Base-by-base conservation (phyloP, 352 stramenopile genomes). In the Phytopythium kandeliae region DNA sequence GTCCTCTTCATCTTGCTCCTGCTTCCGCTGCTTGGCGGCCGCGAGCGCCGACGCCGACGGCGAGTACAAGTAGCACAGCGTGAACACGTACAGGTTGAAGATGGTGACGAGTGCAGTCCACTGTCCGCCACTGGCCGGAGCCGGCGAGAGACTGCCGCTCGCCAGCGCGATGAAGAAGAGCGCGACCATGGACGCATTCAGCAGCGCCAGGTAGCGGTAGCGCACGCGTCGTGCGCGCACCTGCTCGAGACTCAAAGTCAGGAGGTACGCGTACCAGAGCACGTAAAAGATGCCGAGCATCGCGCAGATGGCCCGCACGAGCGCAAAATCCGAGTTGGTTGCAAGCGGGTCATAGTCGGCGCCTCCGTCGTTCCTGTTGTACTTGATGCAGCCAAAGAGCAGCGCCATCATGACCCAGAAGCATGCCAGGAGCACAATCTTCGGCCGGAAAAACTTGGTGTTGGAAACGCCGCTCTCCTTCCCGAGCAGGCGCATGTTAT, bases 41-140 rank as follows among this genome's bases (percentile, higher is more conserved):
- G 55, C 48, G 17, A 85, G 54, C 13, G 71, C 65, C 15, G 66
- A 61, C 1, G 67, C 51, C 0, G 74, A 85, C 30, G 74, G 71
- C 15, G 71, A 71, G 51, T 80, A 80, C 38, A 85, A 43, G 41
- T 82, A 86, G 62, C 70, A 67, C 49, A 86, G 48, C 19, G 53
- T 67, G 56, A 65, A 80, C 17, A 86, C 60, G 59, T 86, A 86
- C 8, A 86, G 28, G 35, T 86, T 86, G 55, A 84, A 84, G 30
- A 86, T 65, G 17, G 72, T 62, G 17, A 69, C 58, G 21, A 71
- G 66, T 12, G 66, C 67, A 0, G 74, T 86, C 72, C 74, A 86
- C 17, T 68, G 48, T 1, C 71, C 74, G 28, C 65, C 72, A 44
- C 56, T 86, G 1, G 62, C 35, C 1, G 74, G 74, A 7, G 66